Base-by-base conservation (phyloP, 345 rosid genomes). In the Brassica carinata region DNA sequence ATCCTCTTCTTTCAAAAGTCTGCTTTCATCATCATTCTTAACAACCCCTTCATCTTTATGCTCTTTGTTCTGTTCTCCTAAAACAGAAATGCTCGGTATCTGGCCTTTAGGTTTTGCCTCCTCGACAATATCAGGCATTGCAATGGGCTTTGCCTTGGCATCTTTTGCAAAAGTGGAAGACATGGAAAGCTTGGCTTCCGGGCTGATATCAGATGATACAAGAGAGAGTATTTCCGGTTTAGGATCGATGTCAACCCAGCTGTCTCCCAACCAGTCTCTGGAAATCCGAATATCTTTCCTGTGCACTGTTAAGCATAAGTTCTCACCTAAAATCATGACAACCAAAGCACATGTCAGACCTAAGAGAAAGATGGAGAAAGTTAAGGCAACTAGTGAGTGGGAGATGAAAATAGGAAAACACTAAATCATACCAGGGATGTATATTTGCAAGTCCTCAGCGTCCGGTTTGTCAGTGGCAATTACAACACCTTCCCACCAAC, bases 401-500 rank as follows among this genome's bases (percentile, higher is more conserved):
- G 38, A 58, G 43, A 70, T 59, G 23, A 64, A 7, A 2, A 59
- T 2, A 45, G 10, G 68, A 59, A 33, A 23, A 23, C 80, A 15
- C 34, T 33, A 26, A 76, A 65, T 29, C 33, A 38, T 86, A 96
- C 98, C 97, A 68, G 97, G 91, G 81, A 87, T 87, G 83, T 87
- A 92, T 71, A 93, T 84, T 83, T 82, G 91, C 70, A 93, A 69
- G 79, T 81, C 78, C 64, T 88, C 88, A 64, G 83, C 69, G 38
- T 67, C 67, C 27, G 74, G 71, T 57, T 81, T 82, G 67, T 69
- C 78, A 31, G 74, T 79, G 79, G 87, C 88, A 30, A 83, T 83
- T 26, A 92, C 87, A 82, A 93, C 89, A 48, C 97, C 99, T 85
- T 96, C 99, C 97, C 99, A 96, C 99, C 98, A 96, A 73, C 99